Percentiles rank a stretch among this genome's conserved stretches.
Conservation (phyloP, 2,329 filamentous ascomycete genomes). For the Thelonectria blattea region DNA sequence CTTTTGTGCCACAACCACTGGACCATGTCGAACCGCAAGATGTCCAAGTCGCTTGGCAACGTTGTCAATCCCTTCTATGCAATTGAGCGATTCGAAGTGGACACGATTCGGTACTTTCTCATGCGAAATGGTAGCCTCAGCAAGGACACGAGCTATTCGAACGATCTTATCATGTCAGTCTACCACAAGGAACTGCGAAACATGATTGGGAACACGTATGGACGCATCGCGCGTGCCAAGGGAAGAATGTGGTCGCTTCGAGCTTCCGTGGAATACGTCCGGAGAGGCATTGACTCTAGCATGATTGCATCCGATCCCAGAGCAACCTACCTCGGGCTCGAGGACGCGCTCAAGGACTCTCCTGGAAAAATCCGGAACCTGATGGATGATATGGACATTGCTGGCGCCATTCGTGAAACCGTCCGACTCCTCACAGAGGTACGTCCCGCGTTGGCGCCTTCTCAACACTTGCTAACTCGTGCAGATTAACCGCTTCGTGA, state of each 20-base stretch:
- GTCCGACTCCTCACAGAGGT: conserved; percentile 68
- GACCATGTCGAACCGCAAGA: conserved; percentile 90
- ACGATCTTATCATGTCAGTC: conserved; percentile 72
- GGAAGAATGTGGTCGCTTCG: conserved; percentile 66
- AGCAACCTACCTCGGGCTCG: conserved; percentile 37
- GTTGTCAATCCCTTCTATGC: conserved; percentile 95
- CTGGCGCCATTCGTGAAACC: conserved; percentile 68
- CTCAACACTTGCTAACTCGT: conserved; percentile 19
- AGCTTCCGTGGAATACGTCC: conserved; percentile 55
- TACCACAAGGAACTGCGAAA: conserved; percentile 82
- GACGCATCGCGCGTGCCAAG: conserved; percentile 71
- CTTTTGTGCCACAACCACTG: conserved; percentile 93
- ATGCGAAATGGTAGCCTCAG: conserved; percentile 77
- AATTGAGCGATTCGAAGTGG: conserved; percentile 84
- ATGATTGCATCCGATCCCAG: not conserved
- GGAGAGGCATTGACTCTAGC: conserved; percentile 35
- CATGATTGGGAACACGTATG: conserved; percentile 80
- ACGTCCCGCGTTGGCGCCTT: conserved; percentile 16
- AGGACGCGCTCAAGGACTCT: conserved; percentile 30
- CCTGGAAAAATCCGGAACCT: conserved; percentile 48
- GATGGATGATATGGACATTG: conserved; percentile 70
- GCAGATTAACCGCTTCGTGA: conserved; percentile 57
- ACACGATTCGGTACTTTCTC: conserved; percentile 89
- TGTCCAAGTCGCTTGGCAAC: conserved; percentile 95
- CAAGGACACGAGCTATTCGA: conserved; percentile 85